Percentiles rank a stretch among this genome's conserved stretches.
Conservation (phyloP, 192 early-diverging fungal genomes). For the Glomus cerebriforme region DNA sequence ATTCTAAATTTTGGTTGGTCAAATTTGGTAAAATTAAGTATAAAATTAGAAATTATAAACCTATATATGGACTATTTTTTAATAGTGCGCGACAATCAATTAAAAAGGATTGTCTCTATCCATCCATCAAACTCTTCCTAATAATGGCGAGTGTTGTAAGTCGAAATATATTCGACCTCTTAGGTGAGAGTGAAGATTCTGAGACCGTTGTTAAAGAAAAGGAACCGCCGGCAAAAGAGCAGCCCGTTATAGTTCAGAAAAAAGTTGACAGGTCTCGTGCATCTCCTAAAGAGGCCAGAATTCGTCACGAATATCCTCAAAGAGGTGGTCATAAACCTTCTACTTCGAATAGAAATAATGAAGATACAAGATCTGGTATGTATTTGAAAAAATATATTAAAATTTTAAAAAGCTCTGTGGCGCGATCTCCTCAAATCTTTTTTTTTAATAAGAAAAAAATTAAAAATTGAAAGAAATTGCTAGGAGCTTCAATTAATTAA, state of each 20-base stretch:
- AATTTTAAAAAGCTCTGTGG: background rate
- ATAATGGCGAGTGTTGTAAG: slow-evolving; percentile 23
- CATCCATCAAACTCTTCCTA: slow-evolving; percentile 21
- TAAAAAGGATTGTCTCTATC: background rate
- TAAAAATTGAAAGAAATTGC: background rate
- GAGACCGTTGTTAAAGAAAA: background rate
- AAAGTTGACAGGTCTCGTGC: slow-evolving; percentile 38
- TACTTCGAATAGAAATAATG: slow-evolving; percentile 17
- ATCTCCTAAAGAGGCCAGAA: slow-evolving; percentile 26
- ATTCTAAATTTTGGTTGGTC: background rate
- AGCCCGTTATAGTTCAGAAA: background rate
- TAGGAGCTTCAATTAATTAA: background rate
- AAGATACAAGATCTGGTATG: slow-evolving; percentile 29
- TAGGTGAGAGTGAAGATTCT: slow-evolving; percentile 9
- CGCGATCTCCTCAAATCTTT: background rate
- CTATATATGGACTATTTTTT: background rate
- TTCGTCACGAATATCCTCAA: slow-evolving; percentile 35
- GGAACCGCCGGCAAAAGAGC: background rate
- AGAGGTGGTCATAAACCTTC: slow-evolving; percentile 27
- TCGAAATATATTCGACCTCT: slow-evolving; percentile 20
- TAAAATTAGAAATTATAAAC: background rate
- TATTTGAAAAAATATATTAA: background rate
- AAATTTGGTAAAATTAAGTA: background rate
- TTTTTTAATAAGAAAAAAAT: background rate
- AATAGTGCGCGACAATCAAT: slow-evolving; percentile 25